A percentile compares a stretch with the other conserved stretches of the same genome.
Evolutionary conservation across 768 basidiomycete genomes (phyloP).

Genomic region (Plicaturopsis crispa): DNA sequence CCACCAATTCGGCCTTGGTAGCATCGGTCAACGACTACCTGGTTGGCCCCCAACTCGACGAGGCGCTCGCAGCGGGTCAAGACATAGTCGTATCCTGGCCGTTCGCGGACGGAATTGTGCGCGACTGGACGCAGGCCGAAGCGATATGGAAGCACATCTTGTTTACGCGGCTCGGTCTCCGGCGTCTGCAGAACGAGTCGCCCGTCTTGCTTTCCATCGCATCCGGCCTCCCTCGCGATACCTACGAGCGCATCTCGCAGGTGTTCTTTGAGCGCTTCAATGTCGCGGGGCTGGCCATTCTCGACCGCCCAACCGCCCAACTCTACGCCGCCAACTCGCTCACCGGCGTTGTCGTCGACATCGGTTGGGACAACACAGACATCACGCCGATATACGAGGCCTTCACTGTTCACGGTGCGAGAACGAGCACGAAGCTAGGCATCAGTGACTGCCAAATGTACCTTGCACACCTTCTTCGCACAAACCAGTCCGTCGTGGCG

Average conservation of each 20-base stretch:
- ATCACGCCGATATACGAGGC: conserved; percentile 75
- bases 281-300: conserved; percentile 70
- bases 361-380: conserved; percentile 70
- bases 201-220: conserved; percentile 72
- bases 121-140: conserved; percentile 80
- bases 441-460: conserved; percentile 66
- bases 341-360: conserved; percentile 74
- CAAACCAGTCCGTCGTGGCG: conserved; percentile 57
- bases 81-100: conserved; percentile 79
- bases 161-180: conserved; percentile 64
- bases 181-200: conserved; percentile 82
- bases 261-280: conserved; percentile 93
- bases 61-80: conserved; percentile 67
- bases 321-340: conserved; percentile 70
- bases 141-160: conserved; percentile 88
- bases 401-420: conserved; percentile 46
- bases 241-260: conserved; percentile 70
- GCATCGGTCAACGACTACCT: conserved; percentile 71
- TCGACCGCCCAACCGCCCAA: conserved; percentile 81
- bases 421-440: conserved; percentile 56
- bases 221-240: conserved; percentile 54
- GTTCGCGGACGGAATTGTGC: conserved; percentile 64
- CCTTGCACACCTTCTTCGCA: conserved; percentile 64
- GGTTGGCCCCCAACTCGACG: conserved; percentile 74
- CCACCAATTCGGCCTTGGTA: conserved; percentile 32